Base-by-base conservation (phyloP, 805 yeast genomes). In the Myxozyma mucilagina region DNA sequence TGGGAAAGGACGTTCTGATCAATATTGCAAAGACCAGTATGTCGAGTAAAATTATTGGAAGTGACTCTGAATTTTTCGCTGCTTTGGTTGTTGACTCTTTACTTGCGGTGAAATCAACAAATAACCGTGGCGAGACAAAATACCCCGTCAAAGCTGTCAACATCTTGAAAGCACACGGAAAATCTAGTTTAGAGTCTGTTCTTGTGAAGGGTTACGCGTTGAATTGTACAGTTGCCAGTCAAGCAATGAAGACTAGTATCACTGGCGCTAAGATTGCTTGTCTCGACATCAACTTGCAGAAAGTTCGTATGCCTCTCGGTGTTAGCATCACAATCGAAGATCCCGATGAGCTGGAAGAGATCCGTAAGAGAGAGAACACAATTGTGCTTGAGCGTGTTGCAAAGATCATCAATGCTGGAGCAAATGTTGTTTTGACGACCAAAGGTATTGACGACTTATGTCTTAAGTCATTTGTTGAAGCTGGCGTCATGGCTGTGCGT, bases 141-240 rank as follows among this genome's bases (percentile, higher is more conserved):
- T 92, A 94, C 74, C 99, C 99, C 1, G 96, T 93, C 49, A 96
- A 94, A 78, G 98, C 98, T 1, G 97, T 94, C 59, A 94, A 94
- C 73, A 85, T 96, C 57, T 80, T 94, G 70, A 94, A 96, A 76
- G 97, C 98, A 0, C 98, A 93, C 72, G 99, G 99, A 67, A 91
- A 91, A 73, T 89, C 97, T 5, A 82, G 97, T 1, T 80, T 79
- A 3, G 99, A 94, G 78, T 89, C 97, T 34, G 77, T 89, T 60
- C 79, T 94, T 53, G 90, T 96, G 39, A 82, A 90, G 71, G 99
- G 99, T 29, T 94, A 96, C 73, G 99, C 99, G 0, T 79, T 94
- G 66, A 94, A 94, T 78, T 92, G 97, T 79, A 93, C 98, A 0
- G 89, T 94, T 60, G 99, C 97, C 1, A 89, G 97, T 13, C 97